A percentile compares a stretch with the other conserved stretches of the same genome.
These are phyloP conservation scores for Podospora pseudopauciseta DNA, from an alignment of 495 filamentous ascomycete genomes.

Conservation along the genomic window DNA sequence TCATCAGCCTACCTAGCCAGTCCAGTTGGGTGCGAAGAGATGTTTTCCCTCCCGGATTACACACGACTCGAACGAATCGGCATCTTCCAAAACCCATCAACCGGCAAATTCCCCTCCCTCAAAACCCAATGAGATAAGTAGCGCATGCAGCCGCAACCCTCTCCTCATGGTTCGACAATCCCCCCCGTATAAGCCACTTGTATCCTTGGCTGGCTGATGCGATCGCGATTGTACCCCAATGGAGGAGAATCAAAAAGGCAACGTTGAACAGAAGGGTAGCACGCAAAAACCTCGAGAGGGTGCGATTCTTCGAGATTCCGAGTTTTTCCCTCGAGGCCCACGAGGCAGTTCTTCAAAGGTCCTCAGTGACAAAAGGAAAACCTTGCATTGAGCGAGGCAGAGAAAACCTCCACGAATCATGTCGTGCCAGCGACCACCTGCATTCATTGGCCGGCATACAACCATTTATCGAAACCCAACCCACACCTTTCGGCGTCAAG, in stretches of 20 bases:
- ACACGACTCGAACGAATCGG: not conserved
- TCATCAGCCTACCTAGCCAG: not conserved
- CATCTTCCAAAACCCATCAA: not conserved
- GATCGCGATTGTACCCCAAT: not conserved
- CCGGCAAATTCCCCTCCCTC: slow-evolving; percentile 1
- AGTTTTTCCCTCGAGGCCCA: not conserved
- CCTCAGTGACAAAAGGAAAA: not conserved
- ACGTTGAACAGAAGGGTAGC: not conserved
- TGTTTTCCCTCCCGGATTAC: not conserved
- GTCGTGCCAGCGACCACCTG: not conserved
- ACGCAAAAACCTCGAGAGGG: not conserved
- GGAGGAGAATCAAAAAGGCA: not conserved
- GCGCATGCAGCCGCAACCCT: not conserved
- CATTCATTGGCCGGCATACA: not conserved
- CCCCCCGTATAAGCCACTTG: not conserved
- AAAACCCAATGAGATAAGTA: slow-evolving; percentile 5
- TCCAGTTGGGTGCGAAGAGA: not conserved
- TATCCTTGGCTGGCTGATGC: not conserved
- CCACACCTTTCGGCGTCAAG: not conserved
- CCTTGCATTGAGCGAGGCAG: not conserved
- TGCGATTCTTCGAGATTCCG: not conserved
- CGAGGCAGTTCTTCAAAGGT: not conserved
- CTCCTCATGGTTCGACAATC: not conserved
- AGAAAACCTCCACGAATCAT: not conserved
- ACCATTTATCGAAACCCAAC: not conserved